Evolutionary conservation across 805 yeast genomes (phyloP).

Genomic region (Ogataea paraovalis): DNA sequence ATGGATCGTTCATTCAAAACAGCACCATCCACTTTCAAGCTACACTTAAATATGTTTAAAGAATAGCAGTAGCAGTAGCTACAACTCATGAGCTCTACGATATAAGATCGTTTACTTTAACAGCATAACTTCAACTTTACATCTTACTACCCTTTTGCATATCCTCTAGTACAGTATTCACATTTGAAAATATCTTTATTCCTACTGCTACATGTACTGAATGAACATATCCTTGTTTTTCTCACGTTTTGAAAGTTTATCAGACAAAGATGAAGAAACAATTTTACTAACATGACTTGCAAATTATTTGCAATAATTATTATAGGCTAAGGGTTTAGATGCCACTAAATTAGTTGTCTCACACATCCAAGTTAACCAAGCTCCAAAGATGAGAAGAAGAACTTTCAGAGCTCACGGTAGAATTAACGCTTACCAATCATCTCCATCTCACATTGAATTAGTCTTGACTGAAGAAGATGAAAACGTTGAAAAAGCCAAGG

Average conservation of each 20-base stretch:
- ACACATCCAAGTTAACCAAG: constrained; percentile 99
- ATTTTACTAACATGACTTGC: constrained; percentile 18
- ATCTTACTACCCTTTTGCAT: too few relatives aligned
- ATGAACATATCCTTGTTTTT: too few relatives aligned
- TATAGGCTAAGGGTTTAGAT: constrained; percentile 91
- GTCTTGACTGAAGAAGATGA: constrained; percentile 94
- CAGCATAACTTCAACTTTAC: too few relatives aligned
- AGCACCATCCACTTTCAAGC: background rate
- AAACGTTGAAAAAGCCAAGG: constrained; percentile 82
- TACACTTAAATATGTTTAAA: too few relatives aligned
- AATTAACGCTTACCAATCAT: constrained; percentile 97
- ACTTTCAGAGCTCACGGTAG: constrained; percentile 99
- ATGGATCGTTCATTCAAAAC: background rate
- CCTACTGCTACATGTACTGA: too few relatives aligned
- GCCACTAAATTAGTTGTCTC: constrained; percentile 88
- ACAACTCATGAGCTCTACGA: too few relatives aligned
- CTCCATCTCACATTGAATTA: constrained; percentile 98
- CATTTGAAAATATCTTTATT: background rate
- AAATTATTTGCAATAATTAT: constrained; percentile 12
- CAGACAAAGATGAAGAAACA: too few relatives aligned
- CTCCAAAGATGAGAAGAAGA: constrained; percentile 99
- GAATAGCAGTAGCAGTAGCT: too few relatives aligned
- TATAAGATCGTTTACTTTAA: too few relatives aligned
- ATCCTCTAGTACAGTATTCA: too few relatives aligned
- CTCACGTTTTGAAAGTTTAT: too few relatives aligned